Evolutionary conservation across 2,329 filamentous ascomycete species (phyloP).

Genomic region (Colletotrichum sp.): DNA sequence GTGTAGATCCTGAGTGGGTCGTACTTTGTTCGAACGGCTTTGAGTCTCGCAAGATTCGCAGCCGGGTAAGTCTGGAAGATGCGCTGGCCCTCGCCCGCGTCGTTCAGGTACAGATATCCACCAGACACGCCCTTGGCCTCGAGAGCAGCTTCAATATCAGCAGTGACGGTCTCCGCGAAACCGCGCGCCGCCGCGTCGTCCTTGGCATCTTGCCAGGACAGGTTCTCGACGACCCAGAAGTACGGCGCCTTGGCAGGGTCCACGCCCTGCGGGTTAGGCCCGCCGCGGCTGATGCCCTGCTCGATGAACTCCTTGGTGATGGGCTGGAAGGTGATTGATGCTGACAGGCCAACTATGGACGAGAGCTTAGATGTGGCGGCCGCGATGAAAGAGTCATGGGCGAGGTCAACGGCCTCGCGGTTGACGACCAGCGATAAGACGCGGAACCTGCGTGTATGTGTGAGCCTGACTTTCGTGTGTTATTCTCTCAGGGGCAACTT

Average conservation of each 20-base stretch:
- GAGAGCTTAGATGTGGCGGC: conserved; percentile 4
- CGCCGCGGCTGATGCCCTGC: conserved; percentile 8
- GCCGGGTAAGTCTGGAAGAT: conserved; percentile 21
- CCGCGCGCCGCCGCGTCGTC: neutral
- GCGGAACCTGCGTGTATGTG: conserved; percentile 4
- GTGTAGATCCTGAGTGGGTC: conserved; percentile 13
- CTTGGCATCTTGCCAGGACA: conserved; percentile 16
- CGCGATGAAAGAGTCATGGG: conserved; percentile 13
- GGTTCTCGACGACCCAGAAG: conserved; percentile 23
- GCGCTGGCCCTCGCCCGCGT: conserved; percentile 45
- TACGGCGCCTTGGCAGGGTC: conserved; percentile 17
- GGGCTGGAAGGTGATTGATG: conserved; percentile 23
- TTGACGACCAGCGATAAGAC: conserved; percentile 19
- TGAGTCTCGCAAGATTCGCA: conserved; percentile 6
- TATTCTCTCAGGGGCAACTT: neutral
- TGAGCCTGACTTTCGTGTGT: neutral
- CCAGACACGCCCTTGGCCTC: conserved; percentile 8
- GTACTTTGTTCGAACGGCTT: conserved; percentile 15
- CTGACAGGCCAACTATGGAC: conserved; percentile 1
- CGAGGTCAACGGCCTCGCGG: conserved; percentile 15
- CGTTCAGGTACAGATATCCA: conserved; percentile 43
- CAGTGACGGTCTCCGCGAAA: neutral
- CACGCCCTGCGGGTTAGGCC: conserved; percentile 20
- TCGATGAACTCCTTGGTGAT: conserved; percentile 19
- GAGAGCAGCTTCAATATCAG: conserved; percentile 1